Evolutionary conservation across 2,329 filamentous ascomycete genomes (phyloP), one percentile per base, ranked within the genome.

Genomic region (Penicillium sp.): DNA sequence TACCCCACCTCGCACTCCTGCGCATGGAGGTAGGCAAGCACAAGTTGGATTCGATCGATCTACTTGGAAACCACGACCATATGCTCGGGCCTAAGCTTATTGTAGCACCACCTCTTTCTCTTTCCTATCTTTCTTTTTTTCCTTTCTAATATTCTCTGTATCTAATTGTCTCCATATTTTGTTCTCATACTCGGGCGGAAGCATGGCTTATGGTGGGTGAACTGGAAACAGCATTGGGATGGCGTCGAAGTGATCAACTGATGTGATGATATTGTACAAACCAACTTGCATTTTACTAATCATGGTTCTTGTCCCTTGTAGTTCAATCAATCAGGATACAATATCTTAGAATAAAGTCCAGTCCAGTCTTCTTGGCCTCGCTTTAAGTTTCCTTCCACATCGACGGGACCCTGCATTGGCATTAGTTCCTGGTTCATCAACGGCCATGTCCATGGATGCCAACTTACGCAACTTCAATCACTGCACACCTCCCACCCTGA

Each of bases 41-140:
- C 69, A 65, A 57, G 63, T 74, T 19, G 65, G 66, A 19, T 56
- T 74, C 13, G 68, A 69, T n/a, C 72, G 71, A 35, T 62, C 70
- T 52, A 51, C 62, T n/a, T 73, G 68, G 67, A 75, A 72, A 64
- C 61, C 69, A 25, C 66, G 72, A 35, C 65, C 69, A 19, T 62
- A 67, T 39, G 71, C 69, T 35, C 67, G 73, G 45, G 67, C 66
- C 39, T 73, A 64, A 56, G 35, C 35, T 33, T 7, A 14, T 21
- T 37, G 29, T 26, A 33, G 21, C 57, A 53, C 52, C 25, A 37
- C 42, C 33, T 54, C 60, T 27, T 54, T 33, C 39, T 50, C 48
- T 42, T 45, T 43, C 25, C 57, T 43, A 26, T 50, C 33, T 21
- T 62, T 53, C 62, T 52, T 60, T 62, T 57, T 23, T 33, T 43